Base-by-base conservation (phyloP, 116 monocot genomes). In the Iris pallida region DNA sequence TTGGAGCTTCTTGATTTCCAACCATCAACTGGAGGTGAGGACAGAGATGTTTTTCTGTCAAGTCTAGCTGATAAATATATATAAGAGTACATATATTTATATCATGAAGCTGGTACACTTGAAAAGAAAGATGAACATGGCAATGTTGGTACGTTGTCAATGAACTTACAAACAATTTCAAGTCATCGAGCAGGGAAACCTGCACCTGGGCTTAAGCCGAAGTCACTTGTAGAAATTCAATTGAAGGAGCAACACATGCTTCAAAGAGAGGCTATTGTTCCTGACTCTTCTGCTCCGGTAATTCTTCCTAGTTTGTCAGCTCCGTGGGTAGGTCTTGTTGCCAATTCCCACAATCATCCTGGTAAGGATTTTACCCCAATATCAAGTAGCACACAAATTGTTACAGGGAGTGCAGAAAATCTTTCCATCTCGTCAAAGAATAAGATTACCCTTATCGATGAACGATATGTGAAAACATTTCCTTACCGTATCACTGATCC, bases 141-240 rank as follows among this genome's bases (percentile, higher is more conserved):
- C 13, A 70, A 70, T 30, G 20, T 19, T 42, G 71, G 64, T 51
- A 41, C 44, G 57, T 41, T 48, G 13, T 14, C 44, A 49, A 18
- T 64, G 52, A 70, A 60, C 57, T 52, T 51, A 16, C 78, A 74
- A 58, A 10, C 63, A 46, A 61, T 55, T 46, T 49, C 72, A 69
- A 66, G 47, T 44, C 69, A 81, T 56, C 68, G 77, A 20, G 90
- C 80, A 52, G 93, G 98, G 98, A 99, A 90, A 71, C 74, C 93
- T 81, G 76, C 85, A 14, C 78, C 79, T 10, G 90, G 80, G 5
- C 76, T 82, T 7, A 99, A 82, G 54, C 72, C 88, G 7, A 99
- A 93, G 72, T 93, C 98, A 30, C 82, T 99, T 4, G 20, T 83
- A 18, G 98, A 99, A 76, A 93, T 99, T 81, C 98, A 99, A 75